Base-by-base conservation (phyloP, 352 stramenopile species). In the Globisporangium camurandrum region DNA sequence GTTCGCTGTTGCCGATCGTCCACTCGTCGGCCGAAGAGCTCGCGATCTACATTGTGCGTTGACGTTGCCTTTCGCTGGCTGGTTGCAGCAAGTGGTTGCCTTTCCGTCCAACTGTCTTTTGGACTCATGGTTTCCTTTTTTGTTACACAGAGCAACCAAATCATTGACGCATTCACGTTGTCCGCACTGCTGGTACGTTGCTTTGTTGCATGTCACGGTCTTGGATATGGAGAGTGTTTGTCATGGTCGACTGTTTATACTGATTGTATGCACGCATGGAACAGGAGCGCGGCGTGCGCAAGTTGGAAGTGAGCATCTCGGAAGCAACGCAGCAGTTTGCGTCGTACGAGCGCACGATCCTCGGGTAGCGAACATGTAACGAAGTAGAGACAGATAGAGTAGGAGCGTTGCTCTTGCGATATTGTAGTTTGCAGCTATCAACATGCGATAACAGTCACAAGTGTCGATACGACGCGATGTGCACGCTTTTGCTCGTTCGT, bases 11-110 rank as follows among this genome's bases (percentile, higher is more conserved):
- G 24, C 96, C 96, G 12, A 97, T 99, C 38, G 75, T 98, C 24
- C 96, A 99, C 76, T 98, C 95, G 23, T 98, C 95, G 8, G 89
- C 91, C 0, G 96, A 99, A 71, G 95, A 99, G 62, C 75, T 98
- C 39, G 86, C 93, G 39, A 92, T 97, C 57, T 97, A 98, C 69
- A 78, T 98, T 42, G 84, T 95, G 78, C 51, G 78, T 78, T 14
- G 1, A n/a, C n/a, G n/a, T n/a, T 19, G 4, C 9, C 11, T 4
- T 22, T 38, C 43, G 11, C 36, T 37, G 34, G 22, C 53, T 19
- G 9, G 14, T 44, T 46, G 9, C n/a, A n/a, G n/a, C n/a, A n/a
- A n/a, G n/a, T n/a, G n/a, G n/a, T n/a, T n/a, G n/a, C n/a, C n/a
- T n/a, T n/a, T n/a, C n/a, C n/a, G n/a, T n/a, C n/a, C n/a, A n/a